A percentile compares a stretch with the other conserved stretches of the same genome.
Evolutionary conservation across 768 basidiomycete genomes (phyloP).

Genomic region (Infundibulicybe gibba): DNA sequence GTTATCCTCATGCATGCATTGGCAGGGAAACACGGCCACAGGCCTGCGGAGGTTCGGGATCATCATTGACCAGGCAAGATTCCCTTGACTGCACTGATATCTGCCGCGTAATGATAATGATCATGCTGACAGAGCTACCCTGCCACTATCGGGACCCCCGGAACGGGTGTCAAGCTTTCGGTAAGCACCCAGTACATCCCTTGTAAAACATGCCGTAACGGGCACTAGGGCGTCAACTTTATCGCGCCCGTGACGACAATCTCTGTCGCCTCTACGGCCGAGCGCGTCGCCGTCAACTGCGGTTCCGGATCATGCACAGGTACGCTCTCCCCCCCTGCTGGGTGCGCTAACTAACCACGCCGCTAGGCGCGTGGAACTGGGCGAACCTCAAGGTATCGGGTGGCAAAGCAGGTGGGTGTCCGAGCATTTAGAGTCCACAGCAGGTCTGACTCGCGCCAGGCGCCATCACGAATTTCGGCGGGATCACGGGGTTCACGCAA

Average conservation of each 20-base stretch:
- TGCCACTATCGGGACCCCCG: slow-evolving; percentile 44
- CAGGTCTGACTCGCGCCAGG: slow-evolving; percentile 17
- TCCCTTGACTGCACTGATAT: too few relatives aligned
- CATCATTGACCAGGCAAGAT: slow-evolving; percentile 53
- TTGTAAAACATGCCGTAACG: too few relatives aligned
- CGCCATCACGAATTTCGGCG: slow-evolving; percentile 29
- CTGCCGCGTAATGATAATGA: neutral
- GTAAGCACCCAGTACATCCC: slow-evolving; percentile 25
- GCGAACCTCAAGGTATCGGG: slow-evolving; percentile 38
- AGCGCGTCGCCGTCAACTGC: slow-evolving; percentile 52
- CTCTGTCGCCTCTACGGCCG: slow-evolving; percentile 35
- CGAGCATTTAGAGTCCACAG: neutral
- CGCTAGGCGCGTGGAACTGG: slow-evolving; percentile 50
- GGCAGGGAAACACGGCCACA: slow-evolving; percentile 48
- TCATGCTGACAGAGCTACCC: slow-evolving; percentile 56
- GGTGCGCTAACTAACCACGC: neutral
- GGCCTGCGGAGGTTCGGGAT: slow-evolving; percentile 49
- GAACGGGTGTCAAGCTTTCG: slow-evolving; percentile 52
- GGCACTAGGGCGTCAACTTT: slow-evolving; percentile 47
- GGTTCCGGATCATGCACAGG: slow-evolving; percentile 48
- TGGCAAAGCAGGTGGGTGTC: slow-evolving; percentile 30
- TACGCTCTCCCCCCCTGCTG: slow-evolving; percentile 12
- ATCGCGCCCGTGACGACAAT: slow-evolving; percentile 34
- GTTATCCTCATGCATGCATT: slow-evolving; percentile 22
- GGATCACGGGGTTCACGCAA: slow-evolving; percentile 25